Conservation (phyloP, 1,284 basidiomycete genomes). For the Rhodotorula sp. region DNA sequence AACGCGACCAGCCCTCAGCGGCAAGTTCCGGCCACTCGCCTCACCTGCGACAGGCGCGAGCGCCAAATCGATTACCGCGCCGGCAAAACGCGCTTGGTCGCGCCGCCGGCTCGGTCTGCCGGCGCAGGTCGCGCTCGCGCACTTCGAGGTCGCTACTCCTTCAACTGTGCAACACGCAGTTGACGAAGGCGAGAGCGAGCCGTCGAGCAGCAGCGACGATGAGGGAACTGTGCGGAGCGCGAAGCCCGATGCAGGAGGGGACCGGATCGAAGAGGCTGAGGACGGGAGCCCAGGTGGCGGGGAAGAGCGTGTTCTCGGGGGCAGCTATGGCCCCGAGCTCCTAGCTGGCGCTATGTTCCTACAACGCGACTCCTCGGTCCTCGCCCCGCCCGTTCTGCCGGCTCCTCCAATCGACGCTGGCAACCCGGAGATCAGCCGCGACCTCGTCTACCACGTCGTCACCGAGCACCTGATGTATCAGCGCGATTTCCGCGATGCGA, state of each 20-base stretch:
- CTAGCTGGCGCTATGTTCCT: background rate
- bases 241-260: background rate
- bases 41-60: background rate
- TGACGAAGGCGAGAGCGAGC: conserved; percentile 19
- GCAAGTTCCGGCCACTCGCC: background rate
- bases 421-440: conserved; percentile 11
- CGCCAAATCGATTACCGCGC: background rate
- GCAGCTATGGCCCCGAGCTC: background rate
- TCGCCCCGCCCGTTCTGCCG: background rate
- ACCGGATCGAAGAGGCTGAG: background rate
- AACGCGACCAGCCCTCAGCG: background rate
- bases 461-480: conserved; percentile 22
- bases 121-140: background rate
- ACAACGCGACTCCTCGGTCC: background rate
- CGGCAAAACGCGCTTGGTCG: background rate
- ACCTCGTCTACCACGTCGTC: conserved; percentile 9
- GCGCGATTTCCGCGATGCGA: conserved; percentile 20
- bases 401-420: background rate
- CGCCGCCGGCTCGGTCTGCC: background rate
- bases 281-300: background rate
- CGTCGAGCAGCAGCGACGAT: background rate
- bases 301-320: background rate
- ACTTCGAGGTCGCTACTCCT: background rate
- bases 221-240: conserved; percentile 20
- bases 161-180: background rate